These are phyloP conservation scores for Emmonsiellopsis sp. DNA, from an alignment of 2,329 filamentous ascomycete species.

Conservation along the genomic window DNA sequence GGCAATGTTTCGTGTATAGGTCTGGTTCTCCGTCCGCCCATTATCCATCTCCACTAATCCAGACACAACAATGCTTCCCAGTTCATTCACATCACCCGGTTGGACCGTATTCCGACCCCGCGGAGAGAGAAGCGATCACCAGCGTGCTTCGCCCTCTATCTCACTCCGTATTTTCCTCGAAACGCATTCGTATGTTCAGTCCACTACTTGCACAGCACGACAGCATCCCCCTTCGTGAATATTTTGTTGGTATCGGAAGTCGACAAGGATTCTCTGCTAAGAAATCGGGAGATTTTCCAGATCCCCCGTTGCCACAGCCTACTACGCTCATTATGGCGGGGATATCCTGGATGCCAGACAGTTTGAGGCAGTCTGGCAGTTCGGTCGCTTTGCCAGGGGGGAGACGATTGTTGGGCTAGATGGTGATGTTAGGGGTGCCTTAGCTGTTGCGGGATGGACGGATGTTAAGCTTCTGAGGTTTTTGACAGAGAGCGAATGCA, in stretches of 20 bases:
- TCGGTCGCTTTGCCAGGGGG: slow-evolving; percentile 3
- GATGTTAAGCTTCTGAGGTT: background rate
- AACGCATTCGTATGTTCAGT: slow-evolving; percentile 4
- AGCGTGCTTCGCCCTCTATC: slow-evolving; percentile 1
- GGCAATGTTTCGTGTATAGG: too few relatives aligned
- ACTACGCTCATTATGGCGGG: slow-evolving; percentile 2
- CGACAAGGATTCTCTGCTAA: background rate
- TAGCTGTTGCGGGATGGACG: background rate
- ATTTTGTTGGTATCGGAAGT: background rate
- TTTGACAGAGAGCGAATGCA: background rate
- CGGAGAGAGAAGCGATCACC: slow-evolving; percentile 2
- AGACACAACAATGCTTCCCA: background rate
- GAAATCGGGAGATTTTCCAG: background rate
- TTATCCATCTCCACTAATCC: background rate
- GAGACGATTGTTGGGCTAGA: background rate
- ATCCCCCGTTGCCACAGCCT: slow-evolving; percentile 1
- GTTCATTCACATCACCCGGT: slow-evolving; percentile 4
- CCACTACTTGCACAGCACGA: background rate
- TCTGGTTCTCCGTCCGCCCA: too few relatives aligned
- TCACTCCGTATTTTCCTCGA: slow-evolving; percentile 6
- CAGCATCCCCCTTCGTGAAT: slow-evolving; percentile 4
- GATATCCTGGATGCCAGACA: background rate
- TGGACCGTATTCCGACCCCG: background rate
- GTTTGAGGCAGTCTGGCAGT: slow-evolving; percentile 7
- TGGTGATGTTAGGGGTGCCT: background rate